Base-by-base conservation (phyloP, 129 eudicot genomes). In the Artemisia argyi region DNA sequence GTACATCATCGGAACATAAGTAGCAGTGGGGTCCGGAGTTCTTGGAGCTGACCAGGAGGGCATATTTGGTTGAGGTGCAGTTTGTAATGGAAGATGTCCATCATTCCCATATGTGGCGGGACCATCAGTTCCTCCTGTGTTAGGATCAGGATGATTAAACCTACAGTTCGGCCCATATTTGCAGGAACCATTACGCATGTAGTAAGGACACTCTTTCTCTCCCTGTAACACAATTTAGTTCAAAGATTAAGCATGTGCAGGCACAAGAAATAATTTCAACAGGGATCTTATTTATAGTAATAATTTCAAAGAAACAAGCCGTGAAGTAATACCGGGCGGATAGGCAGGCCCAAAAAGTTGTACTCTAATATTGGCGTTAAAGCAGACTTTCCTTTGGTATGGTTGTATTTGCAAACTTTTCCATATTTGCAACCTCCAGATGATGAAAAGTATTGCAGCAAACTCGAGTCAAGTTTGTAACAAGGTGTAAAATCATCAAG, bases 111-210 rank as follows among this genome's bases (percentile, higher is more conserved):
- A 87, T 61, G 81, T 71, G 59, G 80, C 7, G 39, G 79, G 78
- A 51, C 89, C 44, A 51, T 82, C 87, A 66, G 47, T 11, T 58
- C 85, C 96, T 39, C 55, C 85, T 4, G 90, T 76, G 47, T 83
- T 77, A 69, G 99, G 97, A 78, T 90, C 99, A 55, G 99, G 99
- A 83, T 94, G 99, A 88, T 94, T 80, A 83, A 87, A 94, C 90
- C 93, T 80, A 79, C 99, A 94, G 74, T 81, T 90, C 58, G 91
- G 79, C 57, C 91, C 99, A 54, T 88, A 94, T 77, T 83, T 91
- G 90, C 99, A 94, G 68, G 97, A 84, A 17, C 99, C 99, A 80
- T 62, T 94, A 59, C 93, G 97, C 99, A 94, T 87, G 85, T 90
- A 94, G 77, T 63, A 94, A 61, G 89, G 86, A 71, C 99, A 94